A percentile compares a stretch with the other conserved stretches of the same genome.
phyloP scores from a whole-genome alignment of 768 basidiomycete genomes.

The Suillus discolor region DNA sequence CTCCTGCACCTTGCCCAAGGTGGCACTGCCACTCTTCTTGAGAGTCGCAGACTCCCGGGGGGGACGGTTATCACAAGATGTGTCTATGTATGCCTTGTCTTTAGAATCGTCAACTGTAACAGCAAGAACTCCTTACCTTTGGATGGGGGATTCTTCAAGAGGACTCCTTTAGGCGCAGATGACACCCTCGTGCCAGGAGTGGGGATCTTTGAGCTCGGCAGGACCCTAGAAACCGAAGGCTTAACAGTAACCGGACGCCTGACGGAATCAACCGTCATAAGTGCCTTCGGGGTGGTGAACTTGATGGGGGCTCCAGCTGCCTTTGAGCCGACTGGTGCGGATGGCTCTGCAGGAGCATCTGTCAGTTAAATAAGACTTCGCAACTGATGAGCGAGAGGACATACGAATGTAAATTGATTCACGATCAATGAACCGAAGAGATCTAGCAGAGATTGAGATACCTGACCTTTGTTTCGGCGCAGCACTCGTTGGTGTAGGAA shows the following conservation, averaged over 20 bases:
- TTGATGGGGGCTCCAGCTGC: background rate
- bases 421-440: background rate
- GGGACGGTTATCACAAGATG: background rate
- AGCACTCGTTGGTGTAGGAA: background rate
- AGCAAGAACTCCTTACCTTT: background rate
- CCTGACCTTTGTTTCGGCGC: background rate
- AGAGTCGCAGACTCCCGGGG: background rate
- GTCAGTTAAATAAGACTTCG: background rate
- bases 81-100: background rate
- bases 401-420: constrained; percentile 1
- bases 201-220: background rate
- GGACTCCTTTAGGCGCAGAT: background rate
- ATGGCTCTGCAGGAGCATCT: background rate
- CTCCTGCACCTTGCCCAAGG: background rate
- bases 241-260: background rate
- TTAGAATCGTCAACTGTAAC: background rate
- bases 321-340: background rate
- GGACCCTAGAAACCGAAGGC: background rate
- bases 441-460: background rate
- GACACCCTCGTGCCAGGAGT: background rate
- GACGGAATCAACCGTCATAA: background rate
- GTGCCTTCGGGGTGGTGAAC: background rate
- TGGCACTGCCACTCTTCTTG: constrained; percentile 1
- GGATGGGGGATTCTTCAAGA: background rate
- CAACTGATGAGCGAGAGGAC: background rate